Evolutionary conservation across 257 asterid genomes (phyloP).

Genomic region (Nicotiana benthamiana): DNA sequence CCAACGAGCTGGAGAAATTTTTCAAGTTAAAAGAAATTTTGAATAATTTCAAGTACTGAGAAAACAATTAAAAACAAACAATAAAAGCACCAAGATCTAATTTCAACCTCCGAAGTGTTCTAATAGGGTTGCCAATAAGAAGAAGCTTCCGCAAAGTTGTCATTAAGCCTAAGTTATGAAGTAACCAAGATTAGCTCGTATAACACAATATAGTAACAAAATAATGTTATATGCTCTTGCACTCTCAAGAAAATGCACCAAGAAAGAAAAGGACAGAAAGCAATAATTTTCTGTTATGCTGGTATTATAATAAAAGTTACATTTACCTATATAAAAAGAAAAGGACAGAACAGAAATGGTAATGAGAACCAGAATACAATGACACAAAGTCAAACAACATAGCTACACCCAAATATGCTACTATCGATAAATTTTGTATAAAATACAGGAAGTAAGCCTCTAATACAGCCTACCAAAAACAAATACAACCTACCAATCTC

Average conservation of each 20-base stretch:
- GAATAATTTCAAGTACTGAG: not conserved
- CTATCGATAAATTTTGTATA: not conserved
- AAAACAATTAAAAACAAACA: conserved; percentile 7
- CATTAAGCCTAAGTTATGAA: conserved; percentile 61
- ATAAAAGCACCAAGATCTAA: not conserved
- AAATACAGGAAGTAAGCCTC: not conserved
- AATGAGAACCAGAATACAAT: not conserved
- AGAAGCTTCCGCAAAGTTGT: conserved; percentile 83
- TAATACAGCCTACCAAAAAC: conserved; percentile 37
- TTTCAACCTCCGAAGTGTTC: conserved; percentile 80
- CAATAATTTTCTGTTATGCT: not conserved
- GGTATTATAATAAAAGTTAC: not conserved
- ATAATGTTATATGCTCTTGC: not conserved
- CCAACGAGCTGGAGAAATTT: conserved; percentile 62
- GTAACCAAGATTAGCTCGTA: conserved; percentile 5
- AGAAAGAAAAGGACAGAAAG: not conserved
- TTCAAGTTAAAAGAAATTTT: not conserved
- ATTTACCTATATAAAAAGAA: not conserved
- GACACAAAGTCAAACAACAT: not conserved
- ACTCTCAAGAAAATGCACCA: not conserved
- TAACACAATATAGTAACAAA: not conserved
- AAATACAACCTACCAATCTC: conserved; percentile 57
- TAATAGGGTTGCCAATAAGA: conserved; percentile 84
- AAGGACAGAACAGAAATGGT: not conserved
- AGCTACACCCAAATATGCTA: not conserved